Evolutionary conservation across 495 filamentous ascomycete genomes (phyloP), one percentile per base, ranked within the genome.

Genomic region (Aspergillus sclerotiicarbonarius): DNA sequence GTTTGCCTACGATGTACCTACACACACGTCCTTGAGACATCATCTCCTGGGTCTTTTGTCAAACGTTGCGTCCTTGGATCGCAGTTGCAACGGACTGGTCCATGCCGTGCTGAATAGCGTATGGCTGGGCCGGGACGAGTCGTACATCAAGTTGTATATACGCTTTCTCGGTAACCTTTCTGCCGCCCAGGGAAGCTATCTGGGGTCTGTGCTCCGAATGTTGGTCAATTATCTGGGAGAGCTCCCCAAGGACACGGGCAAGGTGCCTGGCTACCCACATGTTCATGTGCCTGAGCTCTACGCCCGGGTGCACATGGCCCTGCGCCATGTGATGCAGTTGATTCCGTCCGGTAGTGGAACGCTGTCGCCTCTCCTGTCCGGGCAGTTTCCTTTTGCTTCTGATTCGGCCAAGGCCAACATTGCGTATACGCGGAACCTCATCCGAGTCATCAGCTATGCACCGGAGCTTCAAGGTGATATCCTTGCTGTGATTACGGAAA

Each of bases 121-220:
- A 37, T 99, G 94, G 94, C 80, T 96, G 43, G 90, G 89, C 9
- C 82, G 91, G 50, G 89, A 93, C 64, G 86, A 92, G 56, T 74
- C 80, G 4, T 97, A 95, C 71, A 81, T 92, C 39, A 84, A 84
- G 57, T 78, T 89, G 3, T 98, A 88, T 71, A 83, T 88, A 48
- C 82, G 89, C 51, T 90, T 98, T 51, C 69, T 98, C 29, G 89
- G 87, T 31, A 88, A 87, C 61, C 75, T 99, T 43, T 81, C 89
- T 13, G 92, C 89, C 39, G 87, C 90, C 0, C 90, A 96, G 64
- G 84, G 84, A 8, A 79, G 80, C 2, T 90, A 85, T 71, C 75
- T 88, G 45, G 71, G 70, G 29, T 59, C 75, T 13, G 83, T 94
- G 13, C 78, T 96, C 43, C 78, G 81, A 29, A 96, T 91, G 89